Evolutionary conservation across 148 eudicot species (phyloP).

Genomic region (Diospyros lotus): DNA sequence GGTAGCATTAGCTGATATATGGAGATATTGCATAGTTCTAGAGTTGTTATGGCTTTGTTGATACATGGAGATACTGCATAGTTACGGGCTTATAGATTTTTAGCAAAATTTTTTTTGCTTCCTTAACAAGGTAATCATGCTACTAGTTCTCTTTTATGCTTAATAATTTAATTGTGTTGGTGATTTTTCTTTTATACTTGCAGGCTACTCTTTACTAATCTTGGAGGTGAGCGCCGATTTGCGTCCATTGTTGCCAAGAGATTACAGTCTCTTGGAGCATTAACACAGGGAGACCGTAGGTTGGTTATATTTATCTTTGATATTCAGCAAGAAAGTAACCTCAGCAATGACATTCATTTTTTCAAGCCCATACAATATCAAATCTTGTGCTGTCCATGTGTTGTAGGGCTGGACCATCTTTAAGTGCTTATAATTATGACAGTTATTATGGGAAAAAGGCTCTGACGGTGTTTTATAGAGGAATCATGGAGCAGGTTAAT

Average conservation of each 20-base stretch:
- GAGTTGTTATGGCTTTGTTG: neutral
- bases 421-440: constrained; percentile 92
- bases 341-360: constrained; percentile 1
- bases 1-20: neutral
- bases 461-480: constrained; percentile 64
- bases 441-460: constrained; percentile 86
- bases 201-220: constrained; percentile 89
- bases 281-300: constrained; percentile 99
- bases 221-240: constrained; percentile 97
- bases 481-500: constrained; percentile 81
- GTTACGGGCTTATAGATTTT: neutral
- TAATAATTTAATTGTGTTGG: constrained; percentile 5
- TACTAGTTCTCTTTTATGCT: neutral
- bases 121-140: neutral
- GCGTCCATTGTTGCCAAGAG: constrained; percentile 98
- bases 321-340: neutral
- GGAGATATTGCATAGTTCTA: neutral
- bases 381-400: constrained; percentile 5
- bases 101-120: neutral
- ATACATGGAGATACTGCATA: neutral
- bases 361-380: neutral
- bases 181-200: constrained; percentile 11
- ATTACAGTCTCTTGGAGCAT: constrained; percentile 90
- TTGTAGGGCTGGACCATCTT: constrained; percentile 84
- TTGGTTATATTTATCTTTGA: constrained; percentile 17